These are phyloP conservation scores for Xylaria sp. DNA, from an alignment of 2,329 filamentous ascomycete genomes.

Conservation along the genomic window DNA sequence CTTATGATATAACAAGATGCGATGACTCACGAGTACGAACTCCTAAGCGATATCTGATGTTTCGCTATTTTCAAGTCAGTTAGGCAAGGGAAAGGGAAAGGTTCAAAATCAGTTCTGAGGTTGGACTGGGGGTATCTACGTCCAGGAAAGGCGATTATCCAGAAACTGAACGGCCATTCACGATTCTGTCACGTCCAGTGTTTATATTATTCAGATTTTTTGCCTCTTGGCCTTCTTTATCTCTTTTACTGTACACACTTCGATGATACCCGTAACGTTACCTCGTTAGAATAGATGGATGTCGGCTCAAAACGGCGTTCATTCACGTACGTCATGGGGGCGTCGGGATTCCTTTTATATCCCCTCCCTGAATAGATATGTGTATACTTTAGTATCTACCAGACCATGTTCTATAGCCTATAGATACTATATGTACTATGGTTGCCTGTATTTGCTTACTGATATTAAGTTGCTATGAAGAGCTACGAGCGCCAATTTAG, in stretches of 20 bases:
- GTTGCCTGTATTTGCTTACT: not conserved
- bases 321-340: slow-evolving; percentile 1
- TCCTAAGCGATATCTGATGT: slow-evolving; percentile 2
- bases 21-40: slow-evolving; percentile 12
- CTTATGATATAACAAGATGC: slow-evolving; percentile 15
- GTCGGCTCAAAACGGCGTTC: not conserved
- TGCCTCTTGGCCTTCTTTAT: not conserved
- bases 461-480: not conserved
- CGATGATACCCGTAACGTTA: slow-evolving; percentile 6
- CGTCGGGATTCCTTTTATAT: not conserved
- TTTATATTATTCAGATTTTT: not conserved
- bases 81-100: not conserved
- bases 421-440: not conserved
- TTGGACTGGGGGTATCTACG: not conserved
- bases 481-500: not conserved
- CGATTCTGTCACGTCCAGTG: not conserved
- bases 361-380: not conserved
- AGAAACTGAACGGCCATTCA: not conserved
- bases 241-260: not conserved
- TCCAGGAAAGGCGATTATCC: not conserved
- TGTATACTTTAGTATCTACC: not conserved
- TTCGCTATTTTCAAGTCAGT: slow-evolving; percentile 3
- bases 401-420: not conserved
- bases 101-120: not conserved
- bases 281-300: slow-evolving; percentile 2